These are phyloP conservation scores for Pezicula carpinea DNA, from an alignment of 2,329 filamentous ascomycete genomes.

Conservation along the genomic window DNA sequence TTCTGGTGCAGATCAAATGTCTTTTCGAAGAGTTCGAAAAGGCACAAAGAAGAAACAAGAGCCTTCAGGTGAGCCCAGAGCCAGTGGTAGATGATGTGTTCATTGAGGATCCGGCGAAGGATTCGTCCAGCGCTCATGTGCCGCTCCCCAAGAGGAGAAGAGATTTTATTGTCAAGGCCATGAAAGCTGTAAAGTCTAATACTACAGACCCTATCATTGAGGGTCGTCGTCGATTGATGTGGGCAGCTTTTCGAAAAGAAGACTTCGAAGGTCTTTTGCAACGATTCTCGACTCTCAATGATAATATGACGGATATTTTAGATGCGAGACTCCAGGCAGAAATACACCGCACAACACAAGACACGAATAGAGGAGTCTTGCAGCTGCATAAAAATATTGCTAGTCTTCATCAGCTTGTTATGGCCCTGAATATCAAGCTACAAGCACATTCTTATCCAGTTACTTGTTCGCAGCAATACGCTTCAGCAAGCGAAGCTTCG, in stretches of 20 bases:
- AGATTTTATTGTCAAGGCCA: constrained; percentile 40
- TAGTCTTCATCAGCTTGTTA: constrained; percentile 41
- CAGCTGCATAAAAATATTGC: constrained; percentile 42
- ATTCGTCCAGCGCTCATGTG: constrained; percentile 40
- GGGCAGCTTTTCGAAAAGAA: constrained; percentile 42
- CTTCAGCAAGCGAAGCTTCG: constrained; percentile 32
- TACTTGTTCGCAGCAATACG: constrained; percentile 8
- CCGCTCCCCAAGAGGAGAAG: constrained; percentile 37
- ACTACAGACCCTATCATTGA: constrained; percentile 27
- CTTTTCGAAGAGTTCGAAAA: constrained; percentile 42
- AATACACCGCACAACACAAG: constrained; percentile 42
- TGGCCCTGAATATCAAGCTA: constrained; percentile 39
- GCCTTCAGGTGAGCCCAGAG: constrained; percentile 30
- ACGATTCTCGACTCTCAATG: constrained; percentile 40
- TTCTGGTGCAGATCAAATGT: constrained; percentile 42
- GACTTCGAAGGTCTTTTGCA: constrained; percentile 40
- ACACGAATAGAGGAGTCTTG: constrained; percentile 42
- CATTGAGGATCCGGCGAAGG: constrained; percentile 34
- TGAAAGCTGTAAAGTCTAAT: constrained; percentile 33
- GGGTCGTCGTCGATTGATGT: constrained; percentile 30
- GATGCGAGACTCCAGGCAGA: constrained; percentile 43
- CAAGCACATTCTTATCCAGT: constrained; percentile 23
- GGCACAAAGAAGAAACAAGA: constrained; percentile 35
- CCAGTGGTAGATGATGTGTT: constrained; percentile 24
- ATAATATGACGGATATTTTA: constrained; percentile 43